Base-by-base conservation (phyloP, 306 rosid species). In the Benincasa hispida region DNA sequence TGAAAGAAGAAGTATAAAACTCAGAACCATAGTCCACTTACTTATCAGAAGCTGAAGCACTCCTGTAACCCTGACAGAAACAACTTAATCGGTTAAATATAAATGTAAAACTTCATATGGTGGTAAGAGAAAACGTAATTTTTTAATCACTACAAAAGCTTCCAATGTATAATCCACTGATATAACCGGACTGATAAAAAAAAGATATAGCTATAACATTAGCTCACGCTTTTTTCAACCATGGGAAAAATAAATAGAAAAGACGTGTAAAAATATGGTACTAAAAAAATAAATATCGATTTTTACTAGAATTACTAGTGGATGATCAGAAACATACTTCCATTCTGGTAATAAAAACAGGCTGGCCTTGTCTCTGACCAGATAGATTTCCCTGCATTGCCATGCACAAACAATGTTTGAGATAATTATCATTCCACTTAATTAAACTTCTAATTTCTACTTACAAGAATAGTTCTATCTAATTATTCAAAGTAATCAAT, bases 311-410 rank as follows among this genome's bases (percentile, higher is more conserved):
- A 48, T 8, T 6, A 17, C 30, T 25, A 41, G 37, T 42, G 41
- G 62, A 63, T 41, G 79, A 72, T 62, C 28, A 75, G 77, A 82
- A 83, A 79, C 93, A 75, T 88, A 94, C 99, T 77, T 94, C 99
- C 63, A 94, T 87, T 87, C 87, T 92, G 76, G 97, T 92, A 82
- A 94, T 92, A 81, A 94, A 90, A 56, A 89, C 93, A 34, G 99
- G 98, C 50, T 90, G 96, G 66, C 99, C 98, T 89, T 92, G 93
- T 84, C 99, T 90, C 89, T 88, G 99, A 25, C 99, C 99, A 57
- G 91, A 89, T 87, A 94, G 85, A 86, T 87, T 88, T 82, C 99
- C 99, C 99, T 94, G 93, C 88, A 87, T 62, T 79, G 79, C 72
- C 76, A 56, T 76, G 51, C 72, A 56, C 54, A 85, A 76, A 57